phyloP scores from a whole-genome alignment of 306 rosid species.

The Trifolium subterraneum region DNA sequence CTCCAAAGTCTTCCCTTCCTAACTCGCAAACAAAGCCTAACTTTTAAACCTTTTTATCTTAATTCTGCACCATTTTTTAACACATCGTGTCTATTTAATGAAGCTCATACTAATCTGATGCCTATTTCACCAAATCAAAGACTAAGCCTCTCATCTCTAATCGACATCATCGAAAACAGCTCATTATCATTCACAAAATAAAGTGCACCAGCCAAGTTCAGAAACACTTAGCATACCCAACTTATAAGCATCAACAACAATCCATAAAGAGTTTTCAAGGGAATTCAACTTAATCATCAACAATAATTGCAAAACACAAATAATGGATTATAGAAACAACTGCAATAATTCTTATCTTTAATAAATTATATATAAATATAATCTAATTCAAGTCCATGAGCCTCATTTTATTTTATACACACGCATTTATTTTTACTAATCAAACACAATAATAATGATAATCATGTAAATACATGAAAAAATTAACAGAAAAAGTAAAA shows the following conservation, averaged over 20 bases:
- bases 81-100: not conserved
- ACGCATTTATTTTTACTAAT: not conserved
- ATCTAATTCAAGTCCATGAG: not conserved
- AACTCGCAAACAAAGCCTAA: too few relatives aligned
- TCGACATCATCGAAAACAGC: not conserved
- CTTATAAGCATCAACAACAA: not conserved
- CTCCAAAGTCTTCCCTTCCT: too few relatives aligned
- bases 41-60: not conserved
- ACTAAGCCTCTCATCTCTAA: not conserved
- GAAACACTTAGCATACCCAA: not conserved
- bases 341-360: not conserved
- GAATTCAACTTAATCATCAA: not conserved
- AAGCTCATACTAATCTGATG: not conserved
- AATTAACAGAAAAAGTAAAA: not conserved
- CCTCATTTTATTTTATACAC: not conserved
- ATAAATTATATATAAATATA: not conserved
- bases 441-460: not conserved
- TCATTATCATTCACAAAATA: conserved; percentile 3
- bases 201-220: not conserved
- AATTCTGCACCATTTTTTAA: not conserved
- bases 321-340: not conserved
- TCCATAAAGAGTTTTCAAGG: not conserved
- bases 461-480: not conserved
- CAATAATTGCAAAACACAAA: not conserved
- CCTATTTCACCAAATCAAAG: not conserved